phyloP scores from a whole-genome alignment of 192 early-diverging fungal genomes.

The Coemansia interrupta region DNA sequence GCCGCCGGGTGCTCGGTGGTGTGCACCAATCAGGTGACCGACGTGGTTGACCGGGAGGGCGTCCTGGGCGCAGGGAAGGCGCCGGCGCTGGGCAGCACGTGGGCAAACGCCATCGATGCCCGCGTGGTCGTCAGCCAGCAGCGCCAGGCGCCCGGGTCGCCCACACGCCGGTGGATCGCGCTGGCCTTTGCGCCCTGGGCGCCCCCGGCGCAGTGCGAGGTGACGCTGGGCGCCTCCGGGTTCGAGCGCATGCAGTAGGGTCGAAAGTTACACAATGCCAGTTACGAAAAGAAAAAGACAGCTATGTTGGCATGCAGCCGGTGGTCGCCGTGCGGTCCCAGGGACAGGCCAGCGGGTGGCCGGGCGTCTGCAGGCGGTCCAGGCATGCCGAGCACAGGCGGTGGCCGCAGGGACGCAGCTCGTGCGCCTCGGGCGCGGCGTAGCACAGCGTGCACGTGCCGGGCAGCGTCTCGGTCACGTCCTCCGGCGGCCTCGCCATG shows the following conservation, averaged over 20 bases:
- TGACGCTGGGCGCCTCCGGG: conserved; percentile 24
- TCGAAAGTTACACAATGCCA: too few relatives aligned
- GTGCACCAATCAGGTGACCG: conserved; percentile 80
- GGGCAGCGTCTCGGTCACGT: conserved; percentile 23
- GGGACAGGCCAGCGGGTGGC: conserved; percentile 13
- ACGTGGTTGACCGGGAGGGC: conserved; percentile 18
- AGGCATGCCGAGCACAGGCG: conserved; percentile 33
- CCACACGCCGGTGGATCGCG: neutral
- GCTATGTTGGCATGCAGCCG: too few relatives aligned
- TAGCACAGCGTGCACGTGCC: conserved; percentile 42
- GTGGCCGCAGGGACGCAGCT: conserved; percentile 36
- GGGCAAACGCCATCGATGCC: conserved; percentile 71
- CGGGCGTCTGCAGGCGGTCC: conserved; percentile 11
- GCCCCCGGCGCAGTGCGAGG: conserved; percentile 31
- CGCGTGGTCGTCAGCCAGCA: conserved; percentile 57
- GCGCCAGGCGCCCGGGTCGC: conserved; percentile 2
- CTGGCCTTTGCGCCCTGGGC: conserved; percentile 40
- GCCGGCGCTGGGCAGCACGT: conserved; percentile 68
- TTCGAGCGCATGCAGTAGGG: conserved; percentile 2
- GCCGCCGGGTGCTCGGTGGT: conserved; percentile 64
- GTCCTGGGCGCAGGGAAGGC: conserved; percentile 45
- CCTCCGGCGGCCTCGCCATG: conserved; percentile 2
- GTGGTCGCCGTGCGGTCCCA: conserved; percentile 31
- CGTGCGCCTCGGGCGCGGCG: conserved; percentile 24
- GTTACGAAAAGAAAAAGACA: too few relatives aligned